Base-by-base conservation (phyloP, 2,329 filamentous ascomycete genomes). In the Dichotomopilus funicola region DNA sequence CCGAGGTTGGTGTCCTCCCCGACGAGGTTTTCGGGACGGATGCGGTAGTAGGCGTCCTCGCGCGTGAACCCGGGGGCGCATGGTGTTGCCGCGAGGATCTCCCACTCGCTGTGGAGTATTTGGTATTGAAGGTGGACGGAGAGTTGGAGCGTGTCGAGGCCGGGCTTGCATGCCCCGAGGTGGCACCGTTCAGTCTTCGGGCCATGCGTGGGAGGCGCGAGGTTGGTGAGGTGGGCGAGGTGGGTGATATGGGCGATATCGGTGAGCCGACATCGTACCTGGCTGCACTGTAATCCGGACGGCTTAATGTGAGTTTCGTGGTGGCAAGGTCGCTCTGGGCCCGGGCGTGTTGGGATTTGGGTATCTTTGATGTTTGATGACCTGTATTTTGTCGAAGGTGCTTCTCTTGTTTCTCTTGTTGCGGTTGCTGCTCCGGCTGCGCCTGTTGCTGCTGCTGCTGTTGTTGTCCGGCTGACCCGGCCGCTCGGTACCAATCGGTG, bases 401-500 rank as follows among this genome's bases (percentile, higher is more conserved):
- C 19, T 27, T 27, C 19, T 27, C 19, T 27, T 27, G 19, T 27
- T 27, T 27, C 19, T 27, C 19, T 27, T 27, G 19, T 27, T 27
- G 19, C 3, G 19, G 19, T 27, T 27, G 19, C 19, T 27, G 19
- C 19, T 27, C 19, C 19, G 19, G 19, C 19, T 27, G 19, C 19
- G 19, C 19, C 19, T 27, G 19, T 27, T 27, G 19, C 19, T 27
- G 19, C 19, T 27, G 19, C 19, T 27, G 19, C 19, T 27, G 19
- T 27, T 27, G 19, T 27, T 27, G 19, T 27, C 19, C 19, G 19
- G 19, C 19, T 27, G 67, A 60, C 56, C 66, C 68, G 50, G 67
- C 68, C 50, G 67, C 67, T 52, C 75, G 76, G 68, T 87, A 86
- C 82, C 83, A 87, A 55, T 83, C 82, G 43, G 81, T 84, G 9